Conservation (phyloP, 2,329 filamentous ascomycete species). For the Coniosporium tulheliwenetii region DNA sequence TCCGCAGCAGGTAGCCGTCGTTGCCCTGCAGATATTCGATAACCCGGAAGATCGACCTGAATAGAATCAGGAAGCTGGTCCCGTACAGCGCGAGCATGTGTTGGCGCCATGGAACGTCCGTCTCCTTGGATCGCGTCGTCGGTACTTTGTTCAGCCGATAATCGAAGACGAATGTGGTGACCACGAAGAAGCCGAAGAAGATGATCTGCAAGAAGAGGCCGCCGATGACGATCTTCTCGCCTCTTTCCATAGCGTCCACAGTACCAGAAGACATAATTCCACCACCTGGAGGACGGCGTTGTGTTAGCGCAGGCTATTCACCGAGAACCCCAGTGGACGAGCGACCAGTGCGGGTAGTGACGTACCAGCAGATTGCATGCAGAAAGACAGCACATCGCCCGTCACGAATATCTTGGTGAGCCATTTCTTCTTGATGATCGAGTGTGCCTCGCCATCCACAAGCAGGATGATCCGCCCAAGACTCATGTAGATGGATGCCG, state of each 20-base stretch:
- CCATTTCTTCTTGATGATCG: conserved; percentile 26
- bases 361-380: conserved; percentile 24
- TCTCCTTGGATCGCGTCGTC: conserved; percentile 3
- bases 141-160: conserved; percentile 8
- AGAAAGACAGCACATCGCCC: conserved; percentile 32
- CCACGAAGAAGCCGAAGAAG: conserved; percentile 35
- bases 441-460: conserved; percentile 23
- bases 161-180: conserved; percentile 14
- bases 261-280: conserved; percentile 21
- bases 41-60: conserved; percentile 32
- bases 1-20: conserved; percentile 25
- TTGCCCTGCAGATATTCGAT: conserved; percentile 32
- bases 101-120: conserved; percentile 17
- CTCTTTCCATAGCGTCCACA: conserved; percentile 13
- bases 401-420: conserved; percentile 33
- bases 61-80: conserved; percentile 28
- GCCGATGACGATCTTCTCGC: conserved; percentile 28
- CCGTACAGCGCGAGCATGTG: conserved; percentile 28
- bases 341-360: not conserved
- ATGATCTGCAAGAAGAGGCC: conserved; percentile 34
- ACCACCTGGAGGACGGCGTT: conserved; percentile 17
- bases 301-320: not conserved
- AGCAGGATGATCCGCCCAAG: conserved; percentile 29
- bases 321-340: not conserved
- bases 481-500: conserved; percentile 34